Percentiles rank a stretch among this genome's conserved stretches.
Conservation (phyloP, 768 basidiomycete species). For the Gautieria morchelliformis region DNA sequence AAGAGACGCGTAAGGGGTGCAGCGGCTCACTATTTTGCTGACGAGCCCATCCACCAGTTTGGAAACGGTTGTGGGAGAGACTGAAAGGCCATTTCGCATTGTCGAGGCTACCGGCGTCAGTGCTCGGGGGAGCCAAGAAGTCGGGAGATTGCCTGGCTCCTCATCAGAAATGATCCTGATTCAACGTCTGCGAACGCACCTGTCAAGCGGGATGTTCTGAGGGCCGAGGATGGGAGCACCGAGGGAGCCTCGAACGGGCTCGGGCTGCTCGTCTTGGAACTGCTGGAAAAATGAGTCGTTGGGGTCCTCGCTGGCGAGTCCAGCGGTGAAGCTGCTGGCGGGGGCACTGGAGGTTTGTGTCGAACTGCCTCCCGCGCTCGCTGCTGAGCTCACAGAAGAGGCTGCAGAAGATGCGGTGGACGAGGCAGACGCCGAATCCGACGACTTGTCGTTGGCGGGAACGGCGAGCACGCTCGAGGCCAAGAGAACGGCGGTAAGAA, state of each 20-base stretch:
- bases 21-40: constrained; percentile 43
- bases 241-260: constrained; percentile 35
- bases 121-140: constrained; percentile 48
- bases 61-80: constrained; percentile 49
- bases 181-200: constrained; percentile 9
- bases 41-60: constrained; percentile 58
- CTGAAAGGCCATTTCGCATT: constrained; percentile 61
- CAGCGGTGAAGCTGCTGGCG: constrained; percentile 4
- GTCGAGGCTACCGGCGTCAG: constrained; percentile 42
- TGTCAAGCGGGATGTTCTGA: constrained; percentile 43
- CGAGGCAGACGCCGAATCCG: no score
- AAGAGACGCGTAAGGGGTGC: neutral
- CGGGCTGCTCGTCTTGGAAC: constrained; percentile 19
- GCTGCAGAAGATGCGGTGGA: neutral
- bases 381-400: no score
- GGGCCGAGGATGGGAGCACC: constrained; percentile 47
- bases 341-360: neutral
- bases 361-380: neutral
- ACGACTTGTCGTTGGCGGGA: no score
- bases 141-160: constrained; percentile 39
- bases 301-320: constrained; percentile 3
- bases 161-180: neutral
- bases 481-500: neutral
- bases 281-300: constrained; percentile 5
- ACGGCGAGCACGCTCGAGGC: neutral